A percentile compares a stretch with the other conserved stretches of the same genome.
Conservation (phyloP, 805 yeast species). For the Candida pseudoglaebosa region DNA sequence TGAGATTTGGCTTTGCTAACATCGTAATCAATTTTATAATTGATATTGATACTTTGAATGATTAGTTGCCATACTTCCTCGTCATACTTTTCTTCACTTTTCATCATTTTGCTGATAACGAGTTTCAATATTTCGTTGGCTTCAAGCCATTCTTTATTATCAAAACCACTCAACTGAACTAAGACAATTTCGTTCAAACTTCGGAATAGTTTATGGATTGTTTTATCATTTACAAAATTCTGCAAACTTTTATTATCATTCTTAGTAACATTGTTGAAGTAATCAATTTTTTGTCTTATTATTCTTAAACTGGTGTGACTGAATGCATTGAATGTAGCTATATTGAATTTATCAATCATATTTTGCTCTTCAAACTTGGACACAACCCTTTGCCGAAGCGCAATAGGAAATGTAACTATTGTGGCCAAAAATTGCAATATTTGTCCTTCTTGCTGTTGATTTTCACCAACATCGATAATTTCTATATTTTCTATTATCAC, state of each 20-base stretch:
- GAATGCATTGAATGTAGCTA: slow-evolving; percentile 63
- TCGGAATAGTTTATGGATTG: slow-evolving; percentile 42
- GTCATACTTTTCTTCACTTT: slow-evolving; percentile 9
- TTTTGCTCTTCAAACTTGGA: slow-evolving; percentile 43
- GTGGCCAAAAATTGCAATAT: slow-evolving; percentile 52
- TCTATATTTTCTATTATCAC: slow-evolving; percentile 51
- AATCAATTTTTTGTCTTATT: slow-evolving; percentile 34
- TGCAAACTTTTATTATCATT: slow-evolving; percentile 25
- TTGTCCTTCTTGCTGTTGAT: slow-evolving; percentile 35
- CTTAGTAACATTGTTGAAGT: too few species aligned
- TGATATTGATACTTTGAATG: slow-evolving; percentile 36
- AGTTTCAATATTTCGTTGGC: slow-evolving; percentile 40
- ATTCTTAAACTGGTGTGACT: slow-evolving; percentile 46
- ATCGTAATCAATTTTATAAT: slow-evolving; percentile 29
- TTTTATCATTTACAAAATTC: slow-evolving; percentile 40
- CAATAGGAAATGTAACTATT: slow-evolving; percentile 57
- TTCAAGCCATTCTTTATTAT: slow-evolving; percentile 45
- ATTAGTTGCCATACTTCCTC: slow-evolving; percentile 38
- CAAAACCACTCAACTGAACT: slow-evolving; percentile 36
- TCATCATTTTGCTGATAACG: slow-evolving; percentile 29
- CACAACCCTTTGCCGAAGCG: slow-evolving; percentile 53
- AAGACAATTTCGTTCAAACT: slow-evolving; percentile 52
- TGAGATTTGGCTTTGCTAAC: slow-evolving; percentile 36
- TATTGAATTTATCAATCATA: slow-evolving; percentile 30
- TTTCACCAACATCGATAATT: slow-evolving; percentile 23